Base-by-base conservation (phyloP, 345 rosid species). In the Microthlaspi erraticum region DNA sequence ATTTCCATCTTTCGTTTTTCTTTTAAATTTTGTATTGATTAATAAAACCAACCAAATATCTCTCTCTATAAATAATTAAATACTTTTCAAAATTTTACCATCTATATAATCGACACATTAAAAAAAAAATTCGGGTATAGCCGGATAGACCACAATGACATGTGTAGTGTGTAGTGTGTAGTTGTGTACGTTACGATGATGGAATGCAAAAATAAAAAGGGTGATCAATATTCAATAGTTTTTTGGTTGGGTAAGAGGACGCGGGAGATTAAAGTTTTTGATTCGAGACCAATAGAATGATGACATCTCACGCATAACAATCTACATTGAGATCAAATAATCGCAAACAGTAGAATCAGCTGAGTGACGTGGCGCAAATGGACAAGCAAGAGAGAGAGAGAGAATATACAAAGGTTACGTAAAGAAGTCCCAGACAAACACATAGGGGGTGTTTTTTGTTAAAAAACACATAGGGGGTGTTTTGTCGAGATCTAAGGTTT, bases 401-500 rank as follows among this genome's bases (percentile, higher is more conserved):
- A 73, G 67, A 64, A 55, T 72, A 64, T 72, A 55, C 33, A 45
- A 55, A 64, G 59, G 71, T 73, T 73, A 48, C 71, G 71, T 64
- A 56, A 64, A 73, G 54, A 73, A 65, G 31, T 58, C 8, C 48
- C 38, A 73, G 61, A 73, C 77, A 73, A 73, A 49, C 23, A 65
- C 72, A 49, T 66, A 41, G 59, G 2, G 44, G 37, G 54, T 73
- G 67, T 65, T 73, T 73, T 73, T n/a, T n/a, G n/a, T n/a, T n/a
- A n/a, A n/a, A n/a, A 73, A 73, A 49, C 23, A 65, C 72, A 49
- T 66, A 41, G 59, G 2, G 44, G 37, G 54, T 73, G 67, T 65
- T 73, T 73, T 73, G 72, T 73, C 77, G 48, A 66, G 66, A 66
- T 73, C 72, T n/a, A 50, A 66, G 67, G 72, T 66, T 66, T 66